Base-by-base conservation (phyloP, 2,329 filamentous ascomycete species). In the Cladosporium phlei region DNA sequence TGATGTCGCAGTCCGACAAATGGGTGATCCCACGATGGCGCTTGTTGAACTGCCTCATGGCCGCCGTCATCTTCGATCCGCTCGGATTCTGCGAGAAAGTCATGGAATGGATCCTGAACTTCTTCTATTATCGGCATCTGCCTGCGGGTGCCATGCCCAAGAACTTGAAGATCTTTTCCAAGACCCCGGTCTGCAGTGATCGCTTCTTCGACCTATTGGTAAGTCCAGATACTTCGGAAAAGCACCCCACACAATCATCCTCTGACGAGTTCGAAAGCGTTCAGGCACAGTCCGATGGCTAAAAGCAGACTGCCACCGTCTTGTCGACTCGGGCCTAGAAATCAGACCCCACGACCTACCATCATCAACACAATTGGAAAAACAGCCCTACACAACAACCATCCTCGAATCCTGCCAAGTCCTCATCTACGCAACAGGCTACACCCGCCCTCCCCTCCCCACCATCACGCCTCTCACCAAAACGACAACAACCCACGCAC, bases 341-440 rank as follows among this genome's bases (percentile, higher is more conserved):
- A 28, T 28, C 25, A n/a, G 3, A 4, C 25, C 25, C n/a, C 25
- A n/a, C 25, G n/a, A n/a, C n/a, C n/a, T n/a, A n/a, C n/a, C 25
- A 28, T 28, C 25, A 11, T 3, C 10, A 11, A n/a, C 10, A 9
- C 10, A n/a, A 9, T 9, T 28, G n/a, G 10, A 28, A 28, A 11
- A 9, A 3, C 3, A 9, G 25, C 25, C 25, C 7, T 28, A 28
- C 7, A n/a, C n/a, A n/a, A n/a, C n/a, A n/a, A n/a, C n/a, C n/a
- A n/a, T n/a, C n/a, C 86, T 94, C 64, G 91, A 88, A 57, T 77
- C 80, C 38, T 79, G 88, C 17, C 79, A 80, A 56, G 85, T 86
- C 1, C 85, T 91, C 40, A 82, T 94, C 51, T 82, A 93, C 77
- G 88, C 88, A 0, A 94, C 88, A 0, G 88, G 88, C 1, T 94